phyloP scores from a whole-genome alignment of 2,329 filamentous ascomycete species.

The Thelonectria discophora region DNA sequence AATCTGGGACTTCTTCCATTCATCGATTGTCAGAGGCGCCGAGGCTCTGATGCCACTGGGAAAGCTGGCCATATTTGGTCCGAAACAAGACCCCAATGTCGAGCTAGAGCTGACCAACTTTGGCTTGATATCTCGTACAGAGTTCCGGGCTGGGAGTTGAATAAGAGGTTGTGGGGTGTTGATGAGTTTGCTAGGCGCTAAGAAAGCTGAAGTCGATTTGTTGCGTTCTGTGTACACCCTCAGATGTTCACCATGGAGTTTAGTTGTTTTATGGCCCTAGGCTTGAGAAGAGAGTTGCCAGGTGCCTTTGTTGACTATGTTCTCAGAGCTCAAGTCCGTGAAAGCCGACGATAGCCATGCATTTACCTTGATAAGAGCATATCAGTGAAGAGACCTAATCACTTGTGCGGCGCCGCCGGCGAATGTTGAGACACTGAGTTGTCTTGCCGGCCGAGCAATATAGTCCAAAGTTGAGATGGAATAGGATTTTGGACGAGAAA shows the following conservation, averaged over 20 bases:
- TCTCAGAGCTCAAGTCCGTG: neutral
- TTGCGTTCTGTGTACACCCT: neutral
- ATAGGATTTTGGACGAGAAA: neutral
- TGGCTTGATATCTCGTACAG: neutral
- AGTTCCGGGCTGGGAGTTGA: neutral
- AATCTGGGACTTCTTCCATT: slow-evolving; percentile 42
- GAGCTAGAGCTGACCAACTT: neutral
- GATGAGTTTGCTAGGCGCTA: no score
- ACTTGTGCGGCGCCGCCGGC: slow-evolving; percentile 18
- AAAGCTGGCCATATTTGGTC: neutral
- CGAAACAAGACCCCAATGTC: neutral
- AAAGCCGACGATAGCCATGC: slow-evolving; percentile 3
- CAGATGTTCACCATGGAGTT: no score
- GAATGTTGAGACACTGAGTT: slow-evolving; percentile 6
- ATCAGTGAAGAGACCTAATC: slow-evolving; percentile 6
- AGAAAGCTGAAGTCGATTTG: neutral
- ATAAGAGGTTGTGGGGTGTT: neutral
- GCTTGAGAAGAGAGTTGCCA: no score
- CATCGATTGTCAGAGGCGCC: slow-evolving; percentile 32
- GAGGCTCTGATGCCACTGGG: neutral
- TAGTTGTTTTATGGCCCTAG: no score
- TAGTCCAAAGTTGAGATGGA: neutral
- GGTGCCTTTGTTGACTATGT: neutral
- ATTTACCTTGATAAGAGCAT: slow-evolving; percentile 7
- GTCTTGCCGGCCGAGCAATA: slow-evolving; percentile 2